A percentile compares a stretch with the other conserved stretches of the same genome.
phyloP scores from a whole-genome alignment of 1,284 basidiomycete genomes.

The Trametes pubescens region DNA sequence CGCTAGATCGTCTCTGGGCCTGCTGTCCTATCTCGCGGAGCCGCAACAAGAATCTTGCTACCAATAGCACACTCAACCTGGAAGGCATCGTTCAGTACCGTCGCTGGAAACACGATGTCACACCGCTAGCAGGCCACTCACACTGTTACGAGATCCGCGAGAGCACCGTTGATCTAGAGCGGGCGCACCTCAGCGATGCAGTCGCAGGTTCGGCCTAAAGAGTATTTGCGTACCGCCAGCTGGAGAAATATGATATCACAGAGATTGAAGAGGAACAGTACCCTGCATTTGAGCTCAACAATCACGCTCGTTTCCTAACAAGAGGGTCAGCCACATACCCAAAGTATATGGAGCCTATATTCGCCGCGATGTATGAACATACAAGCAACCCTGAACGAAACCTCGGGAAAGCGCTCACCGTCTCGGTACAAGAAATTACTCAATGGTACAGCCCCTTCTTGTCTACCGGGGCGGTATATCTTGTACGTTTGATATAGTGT shows the following conservation, averaged over 20 bases:
- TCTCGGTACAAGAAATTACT: constrained; percentile 6
- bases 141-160: constrained; percentile 25
- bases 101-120: no score
- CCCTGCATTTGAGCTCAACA: not conserved
- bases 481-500: constrained; percentile 11
- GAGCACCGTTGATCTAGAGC: constrained; percentile 18
- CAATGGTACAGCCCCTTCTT: not conserved
- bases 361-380: not conserved
- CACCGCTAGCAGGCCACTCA: not conserved
- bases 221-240: constrained; percentile 5
- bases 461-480: not conserved
- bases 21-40: not conserved
- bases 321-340: not conserved
- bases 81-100: not conserved
- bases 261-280: constrained; percentile 19
- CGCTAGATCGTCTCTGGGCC: not conserved
- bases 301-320: not conserved
- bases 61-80: constrained; percentile 21
- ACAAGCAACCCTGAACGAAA: no score
- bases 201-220: not conserved
- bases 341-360: constrained; percentile 19
- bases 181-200: no score
- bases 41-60: constrained; percentile 16
- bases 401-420: not conserved
- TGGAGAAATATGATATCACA: constrained; percentile 17